These are phyloP conservation scores for Trichoderma semiorbis DNA, from an alignment of 2,329 filamentous ascomycete species.

Conservation along the genomic window DNA sequence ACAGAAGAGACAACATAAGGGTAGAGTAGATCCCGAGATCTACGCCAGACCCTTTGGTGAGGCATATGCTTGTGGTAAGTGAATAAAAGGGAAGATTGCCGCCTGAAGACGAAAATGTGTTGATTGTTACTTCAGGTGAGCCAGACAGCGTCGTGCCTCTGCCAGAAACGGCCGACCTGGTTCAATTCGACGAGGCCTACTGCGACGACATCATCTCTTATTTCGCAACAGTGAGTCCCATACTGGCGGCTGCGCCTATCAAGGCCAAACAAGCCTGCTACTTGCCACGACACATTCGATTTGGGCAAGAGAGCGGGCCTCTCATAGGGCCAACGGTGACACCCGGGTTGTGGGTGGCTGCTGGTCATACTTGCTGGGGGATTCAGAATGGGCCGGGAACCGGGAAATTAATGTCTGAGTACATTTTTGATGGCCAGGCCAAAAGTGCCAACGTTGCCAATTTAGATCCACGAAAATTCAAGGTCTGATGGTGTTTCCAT, in stretches of 20 bases:
- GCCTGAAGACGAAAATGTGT: background rate
- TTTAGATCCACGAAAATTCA: conserved; percentile 65
- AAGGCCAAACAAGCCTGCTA: conserved; percentile 87
- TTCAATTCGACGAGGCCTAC: conserved; percentile 68
- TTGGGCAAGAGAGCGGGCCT: conserved; percentile 62
- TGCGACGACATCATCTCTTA: conserved; percentile 87
- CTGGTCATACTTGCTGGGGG: conserved; percentile 96
- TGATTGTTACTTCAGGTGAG: conserved; percentile 50
- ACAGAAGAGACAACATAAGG: conserved; percentile 52
- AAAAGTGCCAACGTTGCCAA: conserved; percentile 63
- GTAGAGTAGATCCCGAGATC: conserved; percentile 80
- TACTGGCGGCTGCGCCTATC: conserved; percentile 65
- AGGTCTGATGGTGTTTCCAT: conserved; percentile 37
- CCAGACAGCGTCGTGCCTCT: conserved; percentile 73
- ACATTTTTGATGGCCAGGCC: conserved; percentile 68
- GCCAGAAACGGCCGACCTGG: conserved; percentile 70
- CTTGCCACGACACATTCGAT: conserved; percentile 69
- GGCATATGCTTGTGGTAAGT: conserved; percentile 82
- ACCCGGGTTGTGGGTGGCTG: conserved; percentile 73
- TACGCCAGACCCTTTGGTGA: conserved; percentile 87
- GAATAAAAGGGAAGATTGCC: background rate
- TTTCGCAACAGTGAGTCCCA: conserved; percentile 61
- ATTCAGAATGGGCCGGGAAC: conserved; percentile 94
- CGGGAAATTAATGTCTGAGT: conserved; percentile 74
- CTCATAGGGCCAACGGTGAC: conserved; percentile 73